Base-by-base conservation (phyloP, 2,329 filamentous ascomycete species). In the Ceratocystis cubensis region DNA sequence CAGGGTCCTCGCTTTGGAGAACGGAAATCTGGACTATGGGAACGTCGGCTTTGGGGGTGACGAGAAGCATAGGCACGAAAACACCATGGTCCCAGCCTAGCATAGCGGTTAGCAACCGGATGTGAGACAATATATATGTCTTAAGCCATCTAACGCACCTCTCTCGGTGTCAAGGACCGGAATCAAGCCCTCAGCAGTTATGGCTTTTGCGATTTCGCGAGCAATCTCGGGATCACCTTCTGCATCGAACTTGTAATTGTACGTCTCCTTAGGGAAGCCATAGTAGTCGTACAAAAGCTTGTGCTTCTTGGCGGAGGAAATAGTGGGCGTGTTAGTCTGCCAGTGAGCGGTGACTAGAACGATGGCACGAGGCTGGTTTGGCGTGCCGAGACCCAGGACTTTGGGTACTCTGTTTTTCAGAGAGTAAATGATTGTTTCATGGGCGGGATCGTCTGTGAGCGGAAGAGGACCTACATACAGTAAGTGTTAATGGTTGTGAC, bases 341-440 rank as follows among this genome's bases (percentile, higher is more conserved):
- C 82, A 85, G 74, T 85, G 82, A 3, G 83, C 82, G 0, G 83
- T 85, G 15, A 85, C 77, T 41, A 85, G 74, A 8, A 84, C 75
- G 59, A 85, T 83, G 28, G 80, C 82, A 8, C 75, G 75, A 0
- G 78, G 80, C 13, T 79, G 76, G 1, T 79, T 74, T 1, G 79
- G 72, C 0, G 81, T 82, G 48, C 78, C 77, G 1, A 86, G 77
- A 69, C 78, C 77, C 61, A 86, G 78, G 63, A 86, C 77, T 71
- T 79, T 74, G 63, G 84, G 83, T 5, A 85, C 79, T 8, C 78
- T 77, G 3, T 76, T 79, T 66, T 77, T 77, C 68, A 86, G 76
- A 0, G 82, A 84, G 62, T 76, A 73, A 45, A 78, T 78, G 69
- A 85, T 80, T 48, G 74, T 71, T 20, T 76, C 75, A 71, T 85